Percentiles rank a stretch among this genome's conserved stretches.
Conservation (phyloP, 2,329 filamentous ascomycete species). For the Venturia aucupariae region DNA sequence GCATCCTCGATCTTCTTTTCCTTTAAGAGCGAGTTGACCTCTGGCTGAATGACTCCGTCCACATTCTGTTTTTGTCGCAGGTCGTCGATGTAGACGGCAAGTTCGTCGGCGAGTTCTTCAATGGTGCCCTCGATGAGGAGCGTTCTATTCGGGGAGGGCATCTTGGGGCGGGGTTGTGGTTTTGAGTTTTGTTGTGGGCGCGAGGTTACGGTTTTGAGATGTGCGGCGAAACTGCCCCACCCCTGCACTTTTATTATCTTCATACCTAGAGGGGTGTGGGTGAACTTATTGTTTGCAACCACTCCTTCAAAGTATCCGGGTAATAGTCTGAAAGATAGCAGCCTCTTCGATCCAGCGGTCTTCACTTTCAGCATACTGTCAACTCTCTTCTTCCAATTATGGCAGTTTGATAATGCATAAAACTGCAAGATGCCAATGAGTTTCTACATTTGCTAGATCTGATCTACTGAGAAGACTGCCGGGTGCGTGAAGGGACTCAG, state of each 20-base stretch:
- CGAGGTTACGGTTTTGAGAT: too few species aligned
- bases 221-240: neutral
- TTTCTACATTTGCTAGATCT: neutral
- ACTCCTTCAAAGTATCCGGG: neutral
- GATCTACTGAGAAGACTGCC: neutral
- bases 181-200: neutral
- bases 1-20: slow-evolving; percentile 69
- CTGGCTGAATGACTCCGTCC: slow-evolving; percentile 46
- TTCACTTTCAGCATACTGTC: neutral
- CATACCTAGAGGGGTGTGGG: neutral
- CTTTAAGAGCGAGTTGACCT: slow-evolving; percentile 61
- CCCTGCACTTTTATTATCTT: neutral
- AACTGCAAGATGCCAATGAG: too few species aligned
- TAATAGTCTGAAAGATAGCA: neutral
- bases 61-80: slow-evolving; percentile 56
- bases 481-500: neutral
- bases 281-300: neutral
- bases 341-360: neutral
- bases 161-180: slow-evolving; percentile 21
- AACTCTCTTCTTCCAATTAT: neutral
- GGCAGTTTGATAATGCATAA: neutral
- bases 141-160: slow-evolving; percentile 53
- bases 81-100: slow-evolving; percentile 86
- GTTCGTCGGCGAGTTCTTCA: slow-evolving; percentile 85
- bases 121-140: slow-evolving; percentile 82